These are phyloP conservation scores for Chamaecyparis obtusa DNA, from an alignment of 75 land plant genomes.

Conservation along the genomic window DNA sequence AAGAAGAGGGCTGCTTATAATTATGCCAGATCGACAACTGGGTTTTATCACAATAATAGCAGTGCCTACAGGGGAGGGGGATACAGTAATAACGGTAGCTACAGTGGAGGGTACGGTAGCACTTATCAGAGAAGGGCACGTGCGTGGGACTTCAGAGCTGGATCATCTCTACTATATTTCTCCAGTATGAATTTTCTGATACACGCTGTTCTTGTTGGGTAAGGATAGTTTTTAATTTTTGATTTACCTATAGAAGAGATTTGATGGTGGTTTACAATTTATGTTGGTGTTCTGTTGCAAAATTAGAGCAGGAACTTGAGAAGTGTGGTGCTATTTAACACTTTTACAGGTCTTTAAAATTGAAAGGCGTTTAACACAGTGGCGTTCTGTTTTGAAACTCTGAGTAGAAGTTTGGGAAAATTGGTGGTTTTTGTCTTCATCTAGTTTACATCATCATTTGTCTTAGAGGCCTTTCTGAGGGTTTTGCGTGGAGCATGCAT, in stretches of 20 bases:
- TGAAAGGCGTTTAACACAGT: too few species aligned
- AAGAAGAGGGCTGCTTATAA: slow-evolving; percentile 48
- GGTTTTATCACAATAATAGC: background rate
- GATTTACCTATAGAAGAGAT: background rate
- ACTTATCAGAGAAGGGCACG: background rate
- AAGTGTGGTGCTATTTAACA: background rate
- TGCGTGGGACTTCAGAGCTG: background rate
- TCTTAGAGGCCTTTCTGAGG: background rate
- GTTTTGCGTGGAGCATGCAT: background rate
- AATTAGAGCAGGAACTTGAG: background rate
- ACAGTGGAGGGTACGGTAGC: background rate
- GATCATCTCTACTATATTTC: background rate
- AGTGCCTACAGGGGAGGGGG: background rate
- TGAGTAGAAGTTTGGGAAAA: background rate
- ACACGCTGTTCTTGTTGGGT: background rate
- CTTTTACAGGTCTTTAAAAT: too few species aligned
- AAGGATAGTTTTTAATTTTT: background rate
- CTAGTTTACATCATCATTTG: background rate
- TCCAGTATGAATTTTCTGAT: slow-evolving; percentile 1
- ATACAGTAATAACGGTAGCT: background rate
- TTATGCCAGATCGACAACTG: background rate
- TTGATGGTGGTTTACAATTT: background rate
- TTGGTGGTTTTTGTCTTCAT: background rate
- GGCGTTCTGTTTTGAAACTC: background rate
- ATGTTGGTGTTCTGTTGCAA: background rate